These are phyloP conservation scores for Phytomonas serpens DNA, from an alignment of 208 protist genomes.

Conservation along the genomic window DNA sequence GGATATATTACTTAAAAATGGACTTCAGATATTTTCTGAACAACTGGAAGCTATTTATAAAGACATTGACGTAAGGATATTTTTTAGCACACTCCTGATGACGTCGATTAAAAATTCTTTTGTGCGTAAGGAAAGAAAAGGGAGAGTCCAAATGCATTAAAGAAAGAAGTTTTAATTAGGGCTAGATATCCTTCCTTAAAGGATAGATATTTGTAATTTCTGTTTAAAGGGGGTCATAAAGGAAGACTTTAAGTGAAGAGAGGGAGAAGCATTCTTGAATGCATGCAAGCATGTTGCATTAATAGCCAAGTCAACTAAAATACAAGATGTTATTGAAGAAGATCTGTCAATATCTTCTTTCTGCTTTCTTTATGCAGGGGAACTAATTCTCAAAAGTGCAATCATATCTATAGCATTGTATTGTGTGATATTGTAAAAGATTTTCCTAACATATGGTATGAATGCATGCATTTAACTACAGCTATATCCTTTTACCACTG, in stretches of 20 bases:
- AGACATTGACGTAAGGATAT: background rate
- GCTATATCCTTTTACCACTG: background rate
- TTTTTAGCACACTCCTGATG: background rate
- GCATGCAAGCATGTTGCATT: background rate
- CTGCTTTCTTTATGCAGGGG: background rate
- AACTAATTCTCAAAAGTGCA: background rate
- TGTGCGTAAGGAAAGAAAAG: background rate
- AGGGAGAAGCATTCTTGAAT: background rate
- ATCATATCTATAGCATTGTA: background rate
- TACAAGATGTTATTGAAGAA: background rate
- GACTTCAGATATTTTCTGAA: background rate
- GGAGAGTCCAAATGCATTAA: background rate
- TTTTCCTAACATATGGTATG: background rate
- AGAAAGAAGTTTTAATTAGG: background rate
- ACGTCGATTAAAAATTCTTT: background rate
- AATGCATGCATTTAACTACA: background rate
- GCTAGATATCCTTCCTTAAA: background rate
- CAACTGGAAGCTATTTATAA: background rate
- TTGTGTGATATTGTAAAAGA: background rate
- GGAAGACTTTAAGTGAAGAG: background rate
- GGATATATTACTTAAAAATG: background rate
- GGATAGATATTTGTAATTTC: background rate
- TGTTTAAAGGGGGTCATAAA: background rate
- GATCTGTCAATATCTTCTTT: background rate
- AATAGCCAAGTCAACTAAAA: background rate